Percentiles rank a stretch among this genome's conserved stretches.
phyloP scores from a whole-genome alignment of 768 basidiomycete species.

The Candolleomyces efflorescens region DNA sequence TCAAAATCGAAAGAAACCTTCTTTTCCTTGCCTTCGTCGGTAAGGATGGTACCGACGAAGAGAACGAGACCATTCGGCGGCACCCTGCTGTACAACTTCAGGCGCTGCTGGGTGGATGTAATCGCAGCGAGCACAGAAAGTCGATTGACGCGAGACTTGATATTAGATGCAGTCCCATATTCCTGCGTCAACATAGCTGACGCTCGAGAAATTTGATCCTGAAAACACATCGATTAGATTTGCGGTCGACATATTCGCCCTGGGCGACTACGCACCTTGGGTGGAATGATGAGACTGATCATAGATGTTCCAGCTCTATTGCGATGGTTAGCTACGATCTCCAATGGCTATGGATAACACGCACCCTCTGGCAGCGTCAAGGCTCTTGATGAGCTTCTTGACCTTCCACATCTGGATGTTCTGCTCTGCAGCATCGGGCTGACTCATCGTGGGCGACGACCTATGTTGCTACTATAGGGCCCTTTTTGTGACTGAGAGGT shows the following conservation, averaged over 20 bases:
- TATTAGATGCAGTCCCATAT: constrained; percentile 98
- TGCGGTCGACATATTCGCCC: neutral
- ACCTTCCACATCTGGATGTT: constrained; percentile 99
- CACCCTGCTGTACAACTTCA: constrained; percentile 95
- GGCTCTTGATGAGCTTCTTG: constrained; percentile 98
- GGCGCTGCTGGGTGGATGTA: constrained; percentile 94
- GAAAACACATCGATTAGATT: constrained; percentile 9
- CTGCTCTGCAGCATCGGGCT: constrained; percentile 78
- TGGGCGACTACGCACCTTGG: constrained; percentile 53
- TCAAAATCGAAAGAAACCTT: constrained; percentile 99
- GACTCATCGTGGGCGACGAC: constrained; percentile 62
- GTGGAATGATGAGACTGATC: constrained; percentile 97
- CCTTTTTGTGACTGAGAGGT: constrained; percentile 23
- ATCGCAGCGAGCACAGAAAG: constrained; percentile 97
- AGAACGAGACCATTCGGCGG: constrained; percentile 96
- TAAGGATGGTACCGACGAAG: constrained; percentile 96
- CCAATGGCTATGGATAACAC: constrained; percentile 13
- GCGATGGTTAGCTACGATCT: constrained; percentile 19
- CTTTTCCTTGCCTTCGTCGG: constrained; percentile 99
- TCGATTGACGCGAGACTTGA: constrained; percentile 98
- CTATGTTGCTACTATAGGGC: constrained; percentile 26
- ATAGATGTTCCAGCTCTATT: constrained; percentile 92
- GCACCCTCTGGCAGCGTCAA: constrained; percentile 89
- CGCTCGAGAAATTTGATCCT: constrained; percentile 94
- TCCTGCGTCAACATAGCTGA: constrained; percentile 97